A percentile compares a stretch with the other conserved stretches of the same genome.
phyloP scores from a whole-genome alignment of 352 stramenopile species.

The Phytophthora cajani region DNA sequence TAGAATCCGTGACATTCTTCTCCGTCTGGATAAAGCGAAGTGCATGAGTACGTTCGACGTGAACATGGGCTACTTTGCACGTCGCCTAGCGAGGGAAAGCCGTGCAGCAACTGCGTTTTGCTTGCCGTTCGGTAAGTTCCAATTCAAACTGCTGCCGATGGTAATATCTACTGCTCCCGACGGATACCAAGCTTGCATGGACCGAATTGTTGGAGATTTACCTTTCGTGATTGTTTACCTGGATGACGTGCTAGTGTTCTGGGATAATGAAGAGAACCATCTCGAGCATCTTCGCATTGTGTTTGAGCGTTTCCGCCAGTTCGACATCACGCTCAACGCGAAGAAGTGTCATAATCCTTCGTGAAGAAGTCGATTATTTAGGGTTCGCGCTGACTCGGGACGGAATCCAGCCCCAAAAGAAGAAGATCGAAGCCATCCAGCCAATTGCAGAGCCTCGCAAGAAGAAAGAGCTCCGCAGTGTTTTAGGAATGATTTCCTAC shows the following conservation, averaged over 20 bases:
- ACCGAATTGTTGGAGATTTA: background rate
- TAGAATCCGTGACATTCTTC: conserved; percentile 7
- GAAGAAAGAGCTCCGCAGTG: background rate
- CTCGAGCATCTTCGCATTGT: conserved; percentile 1
- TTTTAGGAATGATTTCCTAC: conserved; percentile 19
- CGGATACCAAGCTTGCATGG: conserved; percentile 14
- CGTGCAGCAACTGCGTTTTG: conserved; percentile 6
- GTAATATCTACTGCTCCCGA: conserved; percentile 1
- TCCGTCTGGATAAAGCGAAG: conserved; percentile 3
- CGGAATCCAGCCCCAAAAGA: background rate
- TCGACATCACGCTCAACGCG: background rate
- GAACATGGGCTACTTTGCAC: conserved; percentile 3
- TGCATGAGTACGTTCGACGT: conserved; percentile 8
- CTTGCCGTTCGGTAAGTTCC: conserved; percentile 5
- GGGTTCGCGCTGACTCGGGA: background rate
- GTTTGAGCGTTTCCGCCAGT: conserved; percentile 3
- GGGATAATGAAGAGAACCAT: background rate
- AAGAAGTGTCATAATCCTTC: conserved; percentile 11
- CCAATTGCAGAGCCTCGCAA: background rate
- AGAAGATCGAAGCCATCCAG: conserved; percentile 4
- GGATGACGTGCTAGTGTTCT: conserved; percentile 9
- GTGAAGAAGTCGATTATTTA: conserved; percentile 3
- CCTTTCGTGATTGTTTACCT: conserved; percentile 10
- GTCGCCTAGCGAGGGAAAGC: background rate
- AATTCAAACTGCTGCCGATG: conserved; percentile 6